phyloP scores from a whole-genome alignment of 306 rosid species.

The Rosa persica region DNA sequence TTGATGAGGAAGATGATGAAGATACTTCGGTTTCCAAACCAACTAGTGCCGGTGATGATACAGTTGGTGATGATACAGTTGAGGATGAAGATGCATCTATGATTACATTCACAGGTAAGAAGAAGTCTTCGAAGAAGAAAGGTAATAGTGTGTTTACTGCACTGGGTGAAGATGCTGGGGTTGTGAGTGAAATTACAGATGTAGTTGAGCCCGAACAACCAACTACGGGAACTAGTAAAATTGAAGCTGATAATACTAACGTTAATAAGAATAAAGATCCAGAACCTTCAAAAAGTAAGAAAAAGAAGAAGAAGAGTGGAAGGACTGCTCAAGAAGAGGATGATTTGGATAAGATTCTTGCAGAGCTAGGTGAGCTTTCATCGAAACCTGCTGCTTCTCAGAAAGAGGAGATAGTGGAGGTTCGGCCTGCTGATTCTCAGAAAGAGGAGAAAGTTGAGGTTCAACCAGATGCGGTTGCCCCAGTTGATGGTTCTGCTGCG shows the following conservation, averaged over 20 bases:
- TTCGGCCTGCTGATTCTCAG: constrained; percentile 45
- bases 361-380: constrained; percentile 82
- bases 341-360: constrained; percentile 87
- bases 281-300: constrained; percentile 74
- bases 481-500: constrained; percentile 43
- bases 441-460: constrained; percentile 58
- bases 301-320: constrained; percentile 93
- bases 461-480: constrained; percentile 45
- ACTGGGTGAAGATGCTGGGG: constrained; percentile 39
- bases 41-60: constrained; percentile 36
- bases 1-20: constrained; percentile 49
- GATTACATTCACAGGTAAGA: constrained; percentile 75
- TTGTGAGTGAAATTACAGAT: constrained; percentile 40
- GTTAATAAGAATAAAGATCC: constrained; percentile 50
- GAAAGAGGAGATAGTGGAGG: constrained; percentile 55
- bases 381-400: constrained; percentile 44
- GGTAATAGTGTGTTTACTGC: constrained; percentile 35
- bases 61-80: constrained; percentile 41
- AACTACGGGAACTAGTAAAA: constrained; percentile 32
- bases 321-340: constrained; percentile 98
- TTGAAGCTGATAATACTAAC: constrained; percentile 33
- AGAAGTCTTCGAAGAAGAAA: constrained; percentile 86
- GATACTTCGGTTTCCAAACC: constrained; percentile 41
- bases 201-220: constrained; percentile 43
- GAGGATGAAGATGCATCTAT: constrained; percentile 49